A percentile compares a stretch with the other conserved stretches of the same genome.
phyloP scores from a whole-genome alignment of 495 filamentous ascomycete species.

The Cryomyces minteri region DNA sequence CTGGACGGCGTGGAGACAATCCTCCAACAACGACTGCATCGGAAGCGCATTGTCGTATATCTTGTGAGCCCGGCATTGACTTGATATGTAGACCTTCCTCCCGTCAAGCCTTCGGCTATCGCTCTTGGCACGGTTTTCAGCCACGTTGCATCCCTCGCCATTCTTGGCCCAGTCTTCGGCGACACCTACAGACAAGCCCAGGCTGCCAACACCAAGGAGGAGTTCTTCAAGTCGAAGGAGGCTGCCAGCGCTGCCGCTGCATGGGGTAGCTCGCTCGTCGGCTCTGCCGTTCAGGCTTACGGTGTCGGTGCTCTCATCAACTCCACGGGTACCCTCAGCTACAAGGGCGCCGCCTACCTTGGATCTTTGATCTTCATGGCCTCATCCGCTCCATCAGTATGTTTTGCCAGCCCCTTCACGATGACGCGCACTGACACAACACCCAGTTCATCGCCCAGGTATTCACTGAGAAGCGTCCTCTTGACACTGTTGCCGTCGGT shows the following conservation, averaged over 20 bases:
- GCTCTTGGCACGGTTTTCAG: constrained; percentile 91
- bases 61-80: not conserved
- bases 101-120: constrained; percentile 95
- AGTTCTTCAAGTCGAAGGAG: constrained; percentile 87
- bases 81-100: constrained; percentile 51
- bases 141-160: constrained; percentile 62
- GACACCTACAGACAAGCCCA: constrained; percentile 90
- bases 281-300: constrained; percentile 81
- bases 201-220: constrained; percentile 82
- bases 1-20: no score
- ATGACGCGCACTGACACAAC: not conserved
- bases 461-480: constrained; percentile 74
- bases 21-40: no score
- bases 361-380: constrained; percentile 84
- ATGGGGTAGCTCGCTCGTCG: constrained; percentile 77
- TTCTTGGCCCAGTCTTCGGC: constrained; percentile 81
- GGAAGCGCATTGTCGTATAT: no score
- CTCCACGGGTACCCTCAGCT: constrained; percentile 79
- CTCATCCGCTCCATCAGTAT: constrained; percentile 69
- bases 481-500: constrained; percentile 77
- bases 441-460: constrained; percentile 65
- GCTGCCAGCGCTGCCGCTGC: constrained; percentile 70
- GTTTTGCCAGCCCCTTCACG: constrained; percentile 16
- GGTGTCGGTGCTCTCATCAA: constrained; percentile 92
- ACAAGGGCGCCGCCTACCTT: constrained; percentile 93